phyloP scores from a whole-genome alignment of 768 basidiomycete species.

The Rhodotorula graminis region DNA sequence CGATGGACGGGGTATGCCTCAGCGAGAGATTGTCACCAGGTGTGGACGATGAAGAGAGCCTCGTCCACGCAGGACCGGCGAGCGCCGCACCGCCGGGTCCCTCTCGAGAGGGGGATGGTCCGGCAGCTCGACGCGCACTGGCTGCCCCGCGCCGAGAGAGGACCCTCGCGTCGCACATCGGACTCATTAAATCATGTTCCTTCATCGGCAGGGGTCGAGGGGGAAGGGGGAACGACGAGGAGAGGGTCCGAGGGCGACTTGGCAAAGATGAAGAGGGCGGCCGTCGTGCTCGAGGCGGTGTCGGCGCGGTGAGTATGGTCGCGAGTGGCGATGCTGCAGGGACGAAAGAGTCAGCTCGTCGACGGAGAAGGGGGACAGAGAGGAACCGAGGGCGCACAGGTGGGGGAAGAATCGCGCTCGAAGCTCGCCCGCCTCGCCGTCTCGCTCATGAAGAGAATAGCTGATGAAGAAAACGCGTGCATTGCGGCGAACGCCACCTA shows the following conservation, averaged over 20 bases:
- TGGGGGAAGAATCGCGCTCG: no score
- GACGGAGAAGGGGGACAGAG: no score
- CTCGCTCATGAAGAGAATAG: no score
- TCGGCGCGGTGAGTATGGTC: no score
- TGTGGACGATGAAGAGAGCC: neutral
- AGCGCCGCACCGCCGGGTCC: neutral
- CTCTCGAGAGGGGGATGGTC: neutral
- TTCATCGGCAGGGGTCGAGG: conserved; percentile 3
- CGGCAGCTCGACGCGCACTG: neutral
- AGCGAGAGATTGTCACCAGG: neutral
- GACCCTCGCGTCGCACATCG: neutral
- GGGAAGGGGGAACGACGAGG: neutral
- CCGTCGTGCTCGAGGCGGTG: no score
- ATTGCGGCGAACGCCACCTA: no score
- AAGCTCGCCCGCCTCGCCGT: no score
- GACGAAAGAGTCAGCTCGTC: no score
- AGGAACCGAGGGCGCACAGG: no score
- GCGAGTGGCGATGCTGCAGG: no score
- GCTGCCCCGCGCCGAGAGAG: neutral
- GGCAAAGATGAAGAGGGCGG: neutral
- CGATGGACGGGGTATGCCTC: neutral
- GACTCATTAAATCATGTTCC: conserved; percentile 31
- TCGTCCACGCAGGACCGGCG: neutral
- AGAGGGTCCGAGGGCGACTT: no score
- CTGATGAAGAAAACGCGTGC: no score